These are phyloP conservation scores for Jatropha podagrica DNA, from an alignment of 441 rosid species.

Conservation along the genomic window DNA sequence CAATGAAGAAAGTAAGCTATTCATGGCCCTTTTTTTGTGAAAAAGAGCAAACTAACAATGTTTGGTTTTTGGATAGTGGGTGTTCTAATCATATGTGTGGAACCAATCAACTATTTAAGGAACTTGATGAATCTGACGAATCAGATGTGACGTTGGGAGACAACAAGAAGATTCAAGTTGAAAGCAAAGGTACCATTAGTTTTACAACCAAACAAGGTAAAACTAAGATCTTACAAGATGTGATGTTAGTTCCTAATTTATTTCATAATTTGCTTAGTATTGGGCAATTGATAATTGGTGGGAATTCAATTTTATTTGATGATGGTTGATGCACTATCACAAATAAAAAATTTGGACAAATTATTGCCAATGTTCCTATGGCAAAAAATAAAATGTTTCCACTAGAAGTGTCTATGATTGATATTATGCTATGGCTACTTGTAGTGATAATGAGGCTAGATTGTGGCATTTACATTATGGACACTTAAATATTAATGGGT, in stretches of 20 bases:
- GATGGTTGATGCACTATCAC: not conserved
- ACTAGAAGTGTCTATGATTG: not conserved
- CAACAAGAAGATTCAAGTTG: not conserved
- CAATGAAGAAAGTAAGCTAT: not conserved
- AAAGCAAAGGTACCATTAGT: not conserved
- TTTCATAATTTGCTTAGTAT: conserved; percentile 10
- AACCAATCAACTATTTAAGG: not conserved
- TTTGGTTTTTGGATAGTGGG: not conserved
- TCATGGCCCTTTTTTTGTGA: not conserved
- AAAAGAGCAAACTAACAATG: not conserved
- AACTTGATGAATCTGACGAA: not conserved
- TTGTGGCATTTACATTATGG: not conserved
- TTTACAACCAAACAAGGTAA: no score
- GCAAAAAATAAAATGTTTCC: not conserved
- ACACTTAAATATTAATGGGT: not conserved
- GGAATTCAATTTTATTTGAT: not conserved
- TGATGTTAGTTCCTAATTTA: conserved; percentile 7
- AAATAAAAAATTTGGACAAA: no score
- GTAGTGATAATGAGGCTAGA: not conserved
- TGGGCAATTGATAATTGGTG: conserved; percentile 11
- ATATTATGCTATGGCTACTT: not conserved
- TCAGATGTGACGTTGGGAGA: not conserved
- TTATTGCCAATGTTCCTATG: no score
- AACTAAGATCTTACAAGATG: not conserved
- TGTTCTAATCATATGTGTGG: not conserved